These are phyloP conservation scores for Candida michaelii DNA, from an alignment of 805 yeast species.

Conservation along the genomic window DNA sequence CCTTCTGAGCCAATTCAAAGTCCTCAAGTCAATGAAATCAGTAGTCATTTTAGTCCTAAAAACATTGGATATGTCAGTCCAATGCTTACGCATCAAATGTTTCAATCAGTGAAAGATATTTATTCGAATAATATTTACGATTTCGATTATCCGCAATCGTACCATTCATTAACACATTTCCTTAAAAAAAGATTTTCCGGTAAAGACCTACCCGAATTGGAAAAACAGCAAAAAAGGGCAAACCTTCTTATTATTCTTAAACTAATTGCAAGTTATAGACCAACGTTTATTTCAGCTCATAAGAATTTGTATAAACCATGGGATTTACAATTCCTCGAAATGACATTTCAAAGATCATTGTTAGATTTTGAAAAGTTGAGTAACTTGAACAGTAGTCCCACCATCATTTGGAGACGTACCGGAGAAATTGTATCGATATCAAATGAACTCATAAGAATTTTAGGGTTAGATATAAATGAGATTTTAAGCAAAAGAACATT, in stretches of 20 bases:
- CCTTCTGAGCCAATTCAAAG: too few species aligned
- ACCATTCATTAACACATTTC: conserved; percentile 58
- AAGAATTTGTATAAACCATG: conserved; percentile 65
- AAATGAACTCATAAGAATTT: conserved; percentile 67
- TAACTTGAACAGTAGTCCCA: conserved; percentile 67
- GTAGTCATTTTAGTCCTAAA: conserved; percentile 6
- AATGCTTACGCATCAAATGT: conserved; percentile 53
- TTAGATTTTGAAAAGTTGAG: conserved; percentile 45
- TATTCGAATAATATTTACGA: conserved; percentile 47
- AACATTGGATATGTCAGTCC: conserved; percentile 49
- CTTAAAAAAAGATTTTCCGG: conserved; percentile 58
- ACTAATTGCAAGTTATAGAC: conserved; percentile 65
- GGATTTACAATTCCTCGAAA: conserved; percentile 56
- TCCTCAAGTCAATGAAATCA: conserved; percentile 5
- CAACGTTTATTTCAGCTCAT: conserved; percentile 76
- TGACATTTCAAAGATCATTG: conserved; percentile 45
- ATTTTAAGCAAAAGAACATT: conserved; percentile 59
- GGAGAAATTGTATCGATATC: conserved; percentile 83
- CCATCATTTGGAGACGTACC: conserved; percentile 82
- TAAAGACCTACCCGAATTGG: conserved; percentile 32
- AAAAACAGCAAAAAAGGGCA: conserved; percentile 28
- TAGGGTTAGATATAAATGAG: conserved; percentile 62
- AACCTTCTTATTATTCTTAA: conserved; percentile 47
- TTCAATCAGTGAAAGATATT: conserved; percentile 51
- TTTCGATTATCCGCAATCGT: conserved; percentile 62